Evolutionary conservation across 1,284 basidiomycete species (phyloP), one percentile per base, ranked within the genome.

Genomic region (Cutaneotrichosporon spelunceum): DNA sequence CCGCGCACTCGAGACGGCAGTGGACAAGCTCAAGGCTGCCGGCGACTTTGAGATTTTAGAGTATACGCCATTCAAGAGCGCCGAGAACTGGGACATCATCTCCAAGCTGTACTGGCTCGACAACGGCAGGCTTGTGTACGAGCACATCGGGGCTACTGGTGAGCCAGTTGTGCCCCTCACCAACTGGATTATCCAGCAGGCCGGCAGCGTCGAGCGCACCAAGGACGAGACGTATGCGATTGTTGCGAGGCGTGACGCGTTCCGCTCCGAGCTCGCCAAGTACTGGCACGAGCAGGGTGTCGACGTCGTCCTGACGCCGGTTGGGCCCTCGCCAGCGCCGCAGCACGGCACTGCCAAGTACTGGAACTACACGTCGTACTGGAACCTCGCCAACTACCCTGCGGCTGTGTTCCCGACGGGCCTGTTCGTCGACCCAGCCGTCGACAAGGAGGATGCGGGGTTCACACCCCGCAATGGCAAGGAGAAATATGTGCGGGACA

Each of bases 341-440:
- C 67, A 61, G 27, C 64, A 72, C 33, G 69, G 70, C 21, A 76
- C 75, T 0, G 63, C 71, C 29, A 70, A 66, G 59, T 75, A 78
- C 62, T 76, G 73, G 67, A 66, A 67, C 59, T 89, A 88, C 69
- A 89, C 88, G 0, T 80, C 81, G 69, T 66, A 85, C 48, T 89
- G 84, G 83, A 91, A 90, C 70, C 72, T 82, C 5, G 81, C 88
- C 30, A 88, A 91, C 71, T 89, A 86, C 68, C 82, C 88, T 0
- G 82, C 84, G 2, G 80, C 84, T 13, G 79, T 85, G 4, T 83
- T 92, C 64, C 90, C 90, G 0, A 87, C 87, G 0, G 83, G 85
- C 0, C 64, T 69, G 57, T 81, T 73, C 54, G 60, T 55, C 11
- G 64, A 66, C 29, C 59, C 79, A 78, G n/a, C 81, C 82, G 56